Evolutionary conservation across 2,329 filamentous ascomycete genomes (phyloP), one percentile per base, ranked within the genome.

Genomic region (Falciphora oryzae): DNA sequence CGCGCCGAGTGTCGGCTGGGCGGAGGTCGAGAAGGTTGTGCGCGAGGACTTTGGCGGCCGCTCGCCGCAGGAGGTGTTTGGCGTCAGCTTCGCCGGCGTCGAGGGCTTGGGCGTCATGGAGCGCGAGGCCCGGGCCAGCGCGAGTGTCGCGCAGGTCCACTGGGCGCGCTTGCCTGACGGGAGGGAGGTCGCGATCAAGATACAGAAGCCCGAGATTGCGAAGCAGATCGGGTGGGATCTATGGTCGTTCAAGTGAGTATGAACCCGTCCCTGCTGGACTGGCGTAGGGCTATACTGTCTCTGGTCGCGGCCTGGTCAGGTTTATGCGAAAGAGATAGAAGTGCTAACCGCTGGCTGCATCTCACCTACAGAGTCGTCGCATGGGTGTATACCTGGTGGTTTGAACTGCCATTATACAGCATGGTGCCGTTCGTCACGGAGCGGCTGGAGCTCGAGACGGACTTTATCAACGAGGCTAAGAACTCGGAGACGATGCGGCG

Each of bases 111-210:
- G 90, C 71, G 64, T 88, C 68, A 85, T 88, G 80, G 85, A 88
- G 75, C 78, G 81, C 57, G 80, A 77, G 65, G 85, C 85, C 10
- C 75, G 89, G 66, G 90, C 90, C 0, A 94, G 90, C 73, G 95
- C 95, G 2, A 96, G 92, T 75, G 94, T 99, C 11, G 95, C 95
- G 1, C 95, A 98, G 78, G 95, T 99, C 2, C 95, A 98, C 75
- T 97, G 94, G 93, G 95, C 95, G 10, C 82, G 89, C 66, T 76
- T 98, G 65, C 78, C 86, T 3, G 94, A 98, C 77, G 95, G 95
- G 0, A 83, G 92, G 61, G 93, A 97, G 79, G 91, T 98, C 28
- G 95, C 95, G 2, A 85, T 99, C 74, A 99, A 99, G 80, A 89
- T 99, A 5, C 95, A 99, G 80, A 99, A 98, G 80, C 85, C 89